Percentiles rank a stretch among this genome's conserved stretches.
Evolutionary conservation across 345 rosid genomes (phyloP).

Genomic region (Sapria himalayana): DNA sequence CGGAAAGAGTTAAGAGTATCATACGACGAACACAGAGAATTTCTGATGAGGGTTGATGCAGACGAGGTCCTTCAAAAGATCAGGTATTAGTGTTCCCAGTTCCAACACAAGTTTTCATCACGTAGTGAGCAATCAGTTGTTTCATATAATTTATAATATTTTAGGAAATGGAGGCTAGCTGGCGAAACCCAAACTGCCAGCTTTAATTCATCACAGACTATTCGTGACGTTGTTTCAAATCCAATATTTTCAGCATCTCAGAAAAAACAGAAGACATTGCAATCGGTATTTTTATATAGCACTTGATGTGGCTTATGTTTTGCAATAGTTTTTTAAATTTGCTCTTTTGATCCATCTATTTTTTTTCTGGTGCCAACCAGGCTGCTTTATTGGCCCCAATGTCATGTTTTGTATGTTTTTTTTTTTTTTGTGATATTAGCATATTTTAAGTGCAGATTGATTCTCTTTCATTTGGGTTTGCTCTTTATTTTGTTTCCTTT

Average conservation of each 20-base stretch:
- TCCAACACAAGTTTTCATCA: constrained; percentile 2
- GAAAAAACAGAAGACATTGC: constrained; percentile 69
- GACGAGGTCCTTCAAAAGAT: constrained; percentile 67
- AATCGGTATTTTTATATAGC: constrained; percentile 23
- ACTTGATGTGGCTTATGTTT: constrained; percentile 1
- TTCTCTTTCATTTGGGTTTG: not conserved
- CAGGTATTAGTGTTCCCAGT: constrained; percentile 30
- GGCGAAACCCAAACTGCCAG: constrained; percentile 45
- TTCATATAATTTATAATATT: constrained; percentile 4
- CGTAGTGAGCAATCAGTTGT: constrained; percentile 2
- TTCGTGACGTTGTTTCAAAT: constrained; percentile 48
- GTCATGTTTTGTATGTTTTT: constrained; percentile 1
- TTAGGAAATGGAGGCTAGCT: constrained; percentile 81
- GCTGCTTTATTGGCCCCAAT: not conserved
- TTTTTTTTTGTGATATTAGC: constrained; percentile 5
- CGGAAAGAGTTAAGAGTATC: constrained; percentile 89
- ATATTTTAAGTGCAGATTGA: not conserved
- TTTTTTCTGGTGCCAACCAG: constrained; percentile 7
- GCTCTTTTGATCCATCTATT: constrained; percentile 3
- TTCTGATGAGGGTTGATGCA: constrained; percentile 53
- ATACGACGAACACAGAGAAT: constrained; percentile 91
- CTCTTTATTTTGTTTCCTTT: constrained; percentile 5
- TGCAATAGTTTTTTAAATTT: constrained; percentile 3
- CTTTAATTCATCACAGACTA: constrained; percentile 25
- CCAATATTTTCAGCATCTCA: constrained; percentile 63